Evolutionary conservation across 2,329 filamentous ascomycete species (phyloP).

Genomic region (Penicillium digitatum): DNA sequence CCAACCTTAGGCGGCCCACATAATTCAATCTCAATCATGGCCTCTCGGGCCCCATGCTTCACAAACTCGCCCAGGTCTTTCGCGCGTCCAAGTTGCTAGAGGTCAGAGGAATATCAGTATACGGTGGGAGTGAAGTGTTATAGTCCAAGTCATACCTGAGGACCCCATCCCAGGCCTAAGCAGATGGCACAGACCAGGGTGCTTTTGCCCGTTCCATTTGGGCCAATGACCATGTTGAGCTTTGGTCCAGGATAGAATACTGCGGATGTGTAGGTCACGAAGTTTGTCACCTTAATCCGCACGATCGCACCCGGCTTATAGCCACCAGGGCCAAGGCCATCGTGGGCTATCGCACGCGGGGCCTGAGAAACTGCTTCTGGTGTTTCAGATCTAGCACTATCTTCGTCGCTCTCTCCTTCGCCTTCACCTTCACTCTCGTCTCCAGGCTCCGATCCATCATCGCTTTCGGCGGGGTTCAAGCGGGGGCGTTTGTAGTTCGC

Average conservation of each 20-base stretch:
- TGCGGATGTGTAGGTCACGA: constrained; percentile 89
- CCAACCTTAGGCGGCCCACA: constrained; percentile 55
- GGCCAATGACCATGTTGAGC: constrained; percentile 97
- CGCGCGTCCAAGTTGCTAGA: constrained; percentile 73
- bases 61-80: constrained; percentile 85
- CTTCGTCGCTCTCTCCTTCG: constrained; percentile 1
- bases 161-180: constrained; percentile 78
- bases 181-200: constrained; percentile 96
- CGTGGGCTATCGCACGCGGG: constrained; percentile 4
- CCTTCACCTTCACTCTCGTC: constrained; percentile 1
- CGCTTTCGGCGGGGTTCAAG: constrained; percentile 22
- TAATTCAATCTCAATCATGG: constrained; percentile 86
- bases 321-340: constrained; percentile 18
- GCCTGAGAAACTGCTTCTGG: neutral
- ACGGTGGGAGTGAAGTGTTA: neutral
- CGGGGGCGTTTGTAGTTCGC: constrained; percentile 34
- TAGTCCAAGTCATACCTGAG: constrained; percentile 47
- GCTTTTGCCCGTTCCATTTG: constrained; percentile 98
- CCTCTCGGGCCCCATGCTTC: constrained; percentile 76
- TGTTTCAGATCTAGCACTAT: constrained; percentile 1
- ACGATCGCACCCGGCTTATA: constrained; percentile 74
- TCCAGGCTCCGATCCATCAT: constrained; percentile 13
- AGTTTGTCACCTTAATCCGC: constrained; percentile 78
- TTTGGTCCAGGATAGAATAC: constrained; percentile 89
- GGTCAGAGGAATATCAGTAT: neutral